Evolutionary conservation across 2,329 filamentous ascomycete species (phyloP).

Genomic region (Eurotiales sp.): DNA sequence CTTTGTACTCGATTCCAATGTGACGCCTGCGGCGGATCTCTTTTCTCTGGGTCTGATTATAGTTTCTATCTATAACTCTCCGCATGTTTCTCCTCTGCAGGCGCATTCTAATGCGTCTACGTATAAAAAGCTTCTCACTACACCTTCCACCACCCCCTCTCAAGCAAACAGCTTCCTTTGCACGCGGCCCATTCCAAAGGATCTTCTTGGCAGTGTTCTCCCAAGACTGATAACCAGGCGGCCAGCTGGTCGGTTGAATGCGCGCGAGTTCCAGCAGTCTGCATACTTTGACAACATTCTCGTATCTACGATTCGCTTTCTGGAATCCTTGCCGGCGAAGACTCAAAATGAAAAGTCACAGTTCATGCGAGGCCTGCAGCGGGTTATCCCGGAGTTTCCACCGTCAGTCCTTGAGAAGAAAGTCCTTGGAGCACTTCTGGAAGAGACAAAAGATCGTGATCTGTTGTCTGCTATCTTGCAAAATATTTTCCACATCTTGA

Average conservation of each 20-base stretch:
- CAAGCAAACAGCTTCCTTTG: constrained; percentile 80
- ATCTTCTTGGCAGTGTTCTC: constrained; percentile 70
- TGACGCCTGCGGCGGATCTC: constrained; percentile 81
- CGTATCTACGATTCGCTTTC: constrained; percentile 91
- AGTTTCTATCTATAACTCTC: constrained; percentile 89
- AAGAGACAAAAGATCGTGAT: constrained; percentile 91
- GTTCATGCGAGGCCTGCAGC: constrained; percentile 83
- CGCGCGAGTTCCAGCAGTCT: constrained; percentile 88
- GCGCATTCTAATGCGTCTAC: constrained; percentile 73
- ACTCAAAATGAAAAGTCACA: constrained; percentile 85
- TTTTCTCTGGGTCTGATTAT: constrained; percentile 90
- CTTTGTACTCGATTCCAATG: constrained; percentile 85
- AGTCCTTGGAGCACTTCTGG: constrained; percentile 78
- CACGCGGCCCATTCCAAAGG: constrained; percentile 72
- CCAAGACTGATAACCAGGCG: constrained; percentile 82
- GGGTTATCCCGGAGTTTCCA: constrained; percentile 87
- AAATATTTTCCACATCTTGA: constrained; percentile 87
- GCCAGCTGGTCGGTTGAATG: constrained; percentile 81
- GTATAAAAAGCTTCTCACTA: constrained; percentile 80
- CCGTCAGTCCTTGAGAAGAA: constrained; percentile 94
- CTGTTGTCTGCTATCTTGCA: constrained; percentile 80
- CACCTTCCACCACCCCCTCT: constrained; percentile 73
- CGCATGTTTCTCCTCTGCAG: constrained; percentile 81
- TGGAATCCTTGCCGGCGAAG: constrained; percentile 88
- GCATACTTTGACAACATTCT: constrained; percentile 96